Evolutionary conservation across 208 protist species (phyloP).

Genomic region (Acanthamoeba rhysodes): DNA sequence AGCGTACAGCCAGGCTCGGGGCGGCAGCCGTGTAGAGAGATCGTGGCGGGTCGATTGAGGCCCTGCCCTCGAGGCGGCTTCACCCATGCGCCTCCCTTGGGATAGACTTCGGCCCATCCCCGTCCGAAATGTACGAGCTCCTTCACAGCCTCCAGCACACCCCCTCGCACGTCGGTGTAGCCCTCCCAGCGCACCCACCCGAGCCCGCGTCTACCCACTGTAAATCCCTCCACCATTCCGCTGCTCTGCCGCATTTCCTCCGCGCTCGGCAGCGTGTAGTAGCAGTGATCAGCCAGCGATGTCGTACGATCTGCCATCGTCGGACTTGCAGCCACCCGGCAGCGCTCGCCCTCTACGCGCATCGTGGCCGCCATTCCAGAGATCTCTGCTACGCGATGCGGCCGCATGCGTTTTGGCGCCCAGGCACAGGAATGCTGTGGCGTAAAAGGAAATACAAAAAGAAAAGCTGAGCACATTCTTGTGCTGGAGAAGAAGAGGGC

Average conservation of each 20-base stretch:
- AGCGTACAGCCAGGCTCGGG: background rate
- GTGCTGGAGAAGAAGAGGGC: no score
- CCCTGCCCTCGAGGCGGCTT: conserved; percentile 10
- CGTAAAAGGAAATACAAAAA: background rate
- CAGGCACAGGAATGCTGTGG: background rate
- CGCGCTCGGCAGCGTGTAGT: background rate
- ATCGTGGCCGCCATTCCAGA: background rate
- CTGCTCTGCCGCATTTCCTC: background rate
- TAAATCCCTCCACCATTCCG: background rate
- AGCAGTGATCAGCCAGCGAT: background rate
- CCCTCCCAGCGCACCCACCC: conserved; percentile 20
- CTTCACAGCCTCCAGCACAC: background rate
- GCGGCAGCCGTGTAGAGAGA: background rate
- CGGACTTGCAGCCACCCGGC: no score
- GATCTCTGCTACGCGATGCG: no score
- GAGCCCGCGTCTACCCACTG: background rate
- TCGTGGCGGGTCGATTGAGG: conserved; percentile 42
- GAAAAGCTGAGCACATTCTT: background rate
- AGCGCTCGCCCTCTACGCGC: no score
- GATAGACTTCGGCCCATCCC: conserved; percentile 26
- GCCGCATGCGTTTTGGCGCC: no score
- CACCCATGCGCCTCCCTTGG: background rate
- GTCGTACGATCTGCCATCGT: background rate
- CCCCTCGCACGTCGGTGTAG: background rate
- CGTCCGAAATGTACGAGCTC: conserved; percentile 4